These are phyloP conservation scores for Dictyostelium firmibasis DNA, from an alignment of 78 protist species.

Conservation along the genomic window DNA sequence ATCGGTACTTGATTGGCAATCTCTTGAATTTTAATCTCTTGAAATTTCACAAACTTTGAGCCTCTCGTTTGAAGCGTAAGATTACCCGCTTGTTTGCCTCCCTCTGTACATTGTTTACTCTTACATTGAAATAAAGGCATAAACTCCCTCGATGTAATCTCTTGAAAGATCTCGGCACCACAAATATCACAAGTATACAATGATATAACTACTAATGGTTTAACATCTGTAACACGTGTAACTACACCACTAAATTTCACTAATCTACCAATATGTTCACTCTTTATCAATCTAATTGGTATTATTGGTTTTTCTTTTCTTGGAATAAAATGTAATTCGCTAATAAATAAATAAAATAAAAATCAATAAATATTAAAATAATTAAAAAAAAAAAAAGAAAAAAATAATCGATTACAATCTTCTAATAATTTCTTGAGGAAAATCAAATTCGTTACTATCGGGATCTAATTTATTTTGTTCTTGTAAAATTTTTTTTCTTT, in stretches of 20 bases:
- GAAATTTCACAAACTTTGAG: slow-evolving; percentile 96
- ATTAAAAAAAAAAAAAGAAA: background rate
- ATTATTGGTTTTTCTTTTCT: background rate
- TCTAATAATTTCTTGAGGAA: slow-evolving; percentile 38
- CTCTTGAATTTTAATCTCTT: slow-evolving; percentile 98
- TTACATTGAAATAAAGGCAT: slow-evolving; percentile 80
- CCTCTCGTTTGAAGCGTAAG: slow-evolving; percentile 95
- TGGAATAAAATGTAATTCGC: slow-evolving; percentile 34
- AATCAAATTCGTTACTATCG: slow-evolving; percentile 13
- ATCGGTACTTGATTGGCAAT: slow-evolving; percentile 95
- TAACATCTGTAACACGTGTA: slow-evolving; percentile 95
- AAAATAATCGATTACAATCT: background rate
- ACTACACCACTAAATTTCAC: slow-evolving; percentile 90
- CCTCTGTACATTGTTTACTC: slow-evolving; percentile 54
- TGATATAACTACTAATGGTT: slow-evolving; percentile 94
- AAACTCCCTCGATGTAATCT: slow-evolving; percentile 82
- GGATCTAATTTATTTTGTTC: slow-evolving; percentile 1
- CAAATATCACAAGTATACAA: slow-evolving; percentile 98
- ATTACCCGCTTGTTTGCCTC: slow-evolving; percentile 50
- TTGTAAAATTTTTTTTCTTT: background rate
- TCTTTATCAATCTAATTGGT: slow-evolving; percentile 46
- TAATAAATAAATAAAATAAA: background rate
- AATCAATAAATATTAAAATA: background rate
- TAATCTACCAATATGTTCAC: slow-evolving; percentile 70
- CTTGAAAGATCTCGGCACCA: slow-evolving; percentile 95